A percentile compares a stretch with the other conserved stretches of the same genome.
These are phyloP conservation scores for Manihot esculenta DNA, from an alignment of 441 rosid genomes.

Conservation along the genomic window DNA sequence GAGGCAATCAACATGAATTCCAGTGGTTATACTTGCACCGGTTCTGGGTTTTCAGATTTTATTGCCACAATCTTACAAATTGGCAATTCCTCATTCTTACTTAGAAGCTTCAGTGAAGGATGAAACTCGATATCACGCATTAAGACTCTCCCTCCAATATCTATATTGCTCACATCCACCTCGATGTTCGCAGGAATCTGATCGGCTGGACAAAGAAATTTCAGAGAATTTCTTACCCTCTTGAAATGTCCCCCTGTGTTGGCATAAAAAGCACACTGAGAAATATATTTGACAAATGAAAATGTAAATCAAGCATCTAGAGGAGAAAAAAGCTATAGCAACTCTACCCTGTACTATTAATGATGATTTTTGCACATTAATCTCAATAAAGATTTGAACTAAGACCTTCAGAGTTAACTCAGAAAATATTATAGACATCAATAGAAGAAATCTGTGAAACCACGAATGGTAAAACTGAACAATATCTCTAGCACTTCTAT, in stretches of 20 bases:
- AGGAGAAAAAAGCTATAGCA: not conserved
- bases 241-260: slow-evolving; percentile 64
- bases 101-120: slow-evolving; percentile 69
- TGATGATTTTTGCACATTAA: not conserved
- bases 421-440: not conserved
- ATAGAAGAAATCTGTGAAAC: not conserved
- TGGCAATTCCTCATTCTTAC: slow-evolving; percentile 67
- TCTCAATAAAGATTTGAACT: not conserved
- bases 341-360: not conserved
- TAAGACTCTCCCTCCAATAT: slow-evolving; percentile 64
- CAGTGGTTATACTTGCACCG: slow-evolving; percentile 28
- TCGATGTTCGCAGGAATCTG: slow-evolving; percentile 79
- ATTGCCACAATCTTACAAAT: slow-evolving; percentile 68
- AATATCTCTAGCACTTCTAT: not conserved
- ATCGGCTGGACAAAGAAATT: slow-evolving; percentile 64
- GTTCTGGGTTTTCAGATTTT: slow-evolving; percentile 34
- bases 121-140: slow-evolving; percentile 62
- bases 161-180: slow-evolving; percentile 79
- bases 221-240: slow-evolving; percentile 49
- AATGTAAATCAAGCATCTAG: not conserved
- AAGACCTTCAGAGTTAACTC: not conserved
- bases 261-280: slow-evolving; percentile 19
- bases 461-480: not conserved
- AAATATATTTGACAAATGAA: slow-evolving; percentile 1
- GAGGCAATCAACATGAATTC: slow-evolving; percentile 10